Evolutionary conservation across 805 yeast species (phyloP), one percentile per base, ranked within the genome.

Genomic region (Zygoascus biomembranicola): DNA sequence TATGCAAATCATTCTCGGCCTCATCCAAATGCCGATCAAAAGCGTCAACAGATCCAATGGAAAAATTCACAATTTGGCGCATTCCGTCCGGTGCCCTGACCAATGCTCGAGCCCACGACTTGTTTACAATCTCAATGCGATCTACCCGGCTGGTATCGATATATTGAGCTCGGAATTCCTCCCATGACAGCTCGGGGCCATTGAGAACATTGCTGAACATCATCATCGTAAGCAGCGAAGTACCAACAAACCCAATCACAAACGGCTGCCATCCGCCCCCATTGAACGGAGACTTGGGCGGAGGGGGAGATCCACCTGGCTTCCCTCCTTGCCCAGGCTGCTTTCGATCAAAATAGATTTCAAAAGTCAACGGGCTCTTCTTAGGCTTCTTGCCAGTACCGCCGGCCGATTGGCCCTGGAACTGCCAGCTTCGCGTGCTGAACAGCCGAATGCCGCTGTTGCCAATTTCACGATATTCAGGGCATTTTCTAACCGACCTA

Each of bases 21-120:
- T 77, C 79, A 55, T 81, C 84, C 54, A 94, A 73, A 61, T 83
- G 84, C 52, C 80, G 81, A 69, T 94, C 99, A 69, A 94, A 94
- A 32, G 82, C 75, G 51, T 90, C 97, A 20, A 90, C 81, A 1
- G 95, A 85, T 9, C 99, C 99, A 62, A 94, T 87, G 13, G 82
- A 79, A 73, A 94, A 94, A 60, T 70, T 78, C 49, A 74, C 76
- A 11, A 46, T 32, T 32, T 16, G 41, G 11, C 49, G 39, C 54
- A 75, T 75, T n/a, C 85, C 86, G 52, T 73, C 75, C 13, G 79
- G 82, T 60, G 78, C 81, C 32, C 58, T 55, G 55, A 88, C 72
- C 18, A 80, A 82, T 2, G 92, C 86, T 52, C 84, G 78, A 8
- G 89, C 99, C 48, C 77, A 76, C 11, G 80, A 73, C 62, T 85